Conservation (phyloP, 106 monocot genomes). For the Apostasia ramifera region DNA sequence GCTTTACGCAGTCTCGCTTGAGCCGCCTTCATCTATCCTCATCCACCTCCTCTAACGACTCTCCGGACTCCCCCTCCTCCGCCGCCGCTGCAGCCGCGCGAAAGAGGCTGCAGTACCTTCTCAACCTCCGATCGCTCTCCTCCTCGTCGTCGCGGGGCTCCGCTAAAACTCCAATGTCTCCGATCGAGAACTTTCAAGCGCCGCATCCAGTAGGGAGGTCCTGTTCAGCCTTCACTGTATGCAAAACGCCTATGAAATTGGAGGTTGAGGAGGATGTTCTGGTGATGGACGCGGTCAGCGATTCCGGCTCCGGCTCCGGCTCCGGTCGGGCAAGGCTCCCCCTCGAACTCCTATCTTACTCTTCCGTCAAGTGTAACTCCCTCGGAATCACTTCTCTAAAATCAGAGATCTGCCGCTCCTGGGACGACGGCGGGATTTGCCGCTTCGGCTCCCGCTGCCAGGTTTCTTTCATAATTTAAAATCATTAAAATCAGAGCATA, state of each 20-base stretch:
- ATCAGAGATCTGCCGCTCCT: conserved; percentile 10
- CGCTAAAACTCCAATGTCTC: not conserved
- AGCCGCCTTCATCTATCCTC: not conserved
- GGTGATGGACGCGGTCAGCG: not conserved
- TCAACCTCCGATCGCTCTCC: not conserved
- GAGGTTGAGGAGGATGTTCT: conserved; percentile 4
- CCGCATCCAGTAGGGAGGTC: not conserved
- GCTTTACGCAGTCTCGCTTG: not conserved
- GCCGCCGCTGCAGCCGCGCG: not conserved
- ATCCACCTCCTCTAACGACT: not conserved
- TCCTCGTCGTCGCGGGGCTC: not conserved
- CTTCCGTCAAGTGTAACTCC: not conserved
- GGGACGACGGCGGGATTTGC: conserved; percentile 3
- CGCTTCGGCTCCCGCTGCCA: conserved; percentile 9
- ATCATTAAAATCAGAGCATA: not conserved
- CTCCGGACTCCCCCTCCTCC: conserved; percentile 2
- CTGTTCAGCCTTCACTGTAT: not conserved
- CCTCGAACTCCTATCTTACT: not conserved
- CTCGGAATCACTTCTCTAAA: not conserved
- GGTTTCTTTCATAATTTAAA: conserved; percentile 1
- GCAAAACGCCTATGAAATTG: not conserved
- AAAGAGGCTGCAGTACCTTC: not conserved
- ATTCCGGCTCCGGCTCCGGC: not conserved
- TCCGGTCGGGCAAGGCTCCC: not conserved
- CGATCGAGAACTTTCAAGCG: conserved; percentile 2